Base-by-base conservation (phyloP, 2,329 filamentous ascomycete species). In the Aureobasidium mangrovei region DNA sequence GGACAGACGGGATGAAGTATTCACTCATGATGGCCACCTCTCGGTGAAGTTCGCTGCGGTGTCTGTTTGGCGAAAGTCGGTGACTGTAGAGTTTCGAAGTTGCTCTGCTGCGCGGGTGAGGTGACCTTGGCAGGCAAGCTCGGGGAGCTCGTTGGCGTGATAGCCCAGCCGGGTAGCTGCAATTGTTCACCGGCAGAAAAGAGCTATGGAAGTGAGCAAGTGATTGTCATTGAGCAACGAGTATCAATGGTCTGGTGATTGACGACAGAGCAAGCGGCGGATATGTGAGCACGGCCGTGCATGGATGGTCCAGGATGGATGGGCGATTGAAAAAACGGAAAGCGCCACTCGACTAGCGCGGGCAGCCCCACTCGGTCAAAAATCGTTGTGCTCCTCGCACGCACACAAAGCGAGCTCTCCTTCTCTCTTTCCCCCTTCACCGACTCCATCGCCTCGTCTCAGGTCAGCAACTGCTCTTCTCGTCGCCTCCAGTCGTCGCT, bases 371-470 rank as follows among this genome's bases (percentile, higher is more conserved):
- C 45, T 35, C 45, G 12, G 32, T 48, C 45, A 48, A 48, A 43
- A 48, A 48, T 38, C 32, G 26, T 5, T 9, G 26, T 10, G 45
- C 45, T 48, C 32, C 45, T 39, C 31, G 6, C 45, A 39, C 45
- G 26, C 32, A 38, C 9, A 48, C 45, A 36, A 29, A 48, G 12
- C 45, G 18, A 48, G 45, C 45, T 48, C 45, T 38, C 32, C 26
- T 38, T 28, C 33, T 52, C 40, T 53, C 48, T 26, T 53, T 44
- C 49, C 49, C 49, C 32, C 29, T 39, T 24, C 49, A 53, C 40
- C 49, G 49, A 51, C 36, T 53, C 27, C 49, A 42, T 52, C 38
- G 47, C 49, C 49, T 53, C 49, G 40, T 44, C 49, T 38, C 40
- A 53, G 49, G 49, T 53, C 40, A 53, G 49, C 38, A 40, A 6